A percentile compares a stretch with the other conserved stretches of the same genome.
phyloP scores from a whole-genome alignment of 2,329 filamentous ascomycete species.

The Penicillium sclerotigenum region DNA sequence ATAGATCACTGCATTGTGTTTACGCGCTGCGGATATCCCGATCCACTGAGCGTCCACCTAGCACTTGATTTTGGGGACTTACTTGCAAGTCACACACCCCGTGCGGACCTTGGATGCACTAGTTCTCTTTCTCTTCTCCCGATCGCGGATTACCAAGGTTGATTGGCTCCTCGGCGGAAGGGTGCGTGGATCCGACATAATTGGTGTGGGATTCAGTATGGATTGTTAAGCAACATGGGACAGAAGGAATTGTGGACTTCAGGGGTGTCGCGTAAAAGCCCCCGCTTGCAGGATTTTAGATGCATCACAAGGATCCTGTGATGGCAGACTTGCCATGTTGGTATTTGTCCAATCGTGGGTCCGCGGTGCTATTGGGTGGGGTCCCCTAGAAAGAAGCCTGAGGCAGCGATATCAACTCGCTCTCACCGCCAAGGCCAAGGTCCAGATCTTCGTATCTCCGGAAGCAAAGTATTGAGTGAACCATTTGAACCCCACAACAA shows the following conservation, averaged over 20 bases:
- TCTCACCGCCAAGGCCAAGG: background rate
- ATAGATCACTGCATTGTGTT: background rate
- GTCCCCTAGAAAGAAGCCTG: too few relatives aligned
- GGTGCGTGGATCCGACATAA: background rate
- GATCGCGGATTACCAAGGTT: background rate
- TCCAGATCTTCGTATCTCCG: background rate
- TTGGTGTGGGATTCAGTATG: background rate
- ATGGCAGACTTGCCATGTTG: background rate
- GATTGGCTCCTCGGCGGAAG: background rate
- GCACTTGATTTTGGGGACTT: background rate
- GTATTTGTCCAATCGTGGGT: background rate
- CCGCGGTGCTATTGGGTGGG: background rate
- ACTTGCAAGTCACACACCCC: slow-evolving; percentile 8
- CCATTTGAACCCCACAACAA: background rate
- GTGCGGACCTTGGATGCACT: slow-evolving; percentile 6
- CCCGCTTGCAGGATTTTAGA: background rate
- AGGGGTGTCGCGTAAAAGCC: background rate
- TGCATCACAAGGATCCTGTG: background rate
- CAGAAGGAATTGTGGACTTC: background rate
- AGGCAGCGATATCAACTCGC: background rate
- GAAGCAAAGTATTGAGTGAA: background rate
- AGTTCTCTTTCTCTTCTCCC: background rate
- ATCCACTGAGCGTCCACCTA: background rate
- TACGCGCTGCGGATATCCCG: background rate
- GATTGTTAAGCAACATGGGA: background rate